Percentiles rank a stretch among this genome's conserved stretches.
phyloP scores from a whole-genome alignment of 257 asterid genomes.

The Verbena officinalis region DNA sequence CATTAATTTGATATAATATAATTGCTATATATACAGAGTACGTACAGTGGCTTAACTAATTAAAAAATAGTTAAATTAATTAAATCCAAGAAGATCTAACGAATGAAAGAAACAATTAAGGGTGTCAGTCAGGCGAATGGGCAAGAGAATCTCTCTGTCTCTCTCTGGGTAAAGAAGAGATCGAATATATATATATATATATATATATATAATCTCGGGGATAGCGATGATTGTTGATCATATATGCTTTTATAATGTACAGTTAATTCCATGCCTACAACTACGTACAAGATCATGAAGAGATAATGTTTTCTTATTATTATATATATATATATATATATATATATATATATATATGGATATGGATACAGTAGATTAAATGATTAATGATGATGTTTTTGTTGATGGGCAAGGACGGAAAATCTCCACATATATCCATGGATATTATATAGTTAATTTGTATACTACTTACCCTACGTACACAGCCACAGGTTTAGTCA shows the following conservation, averaged over 20 bases:
- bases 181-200: conserved; percentile 25
- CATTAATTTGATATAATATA: too few relatives aligned
- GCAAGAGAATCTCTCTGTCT: too few relatives aligned
- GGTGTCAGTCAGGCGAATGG: conserved; percentile 34
- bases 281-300: too few relatives aligned
- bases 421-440: conserved; percentile 24
- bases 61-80: not conserved
- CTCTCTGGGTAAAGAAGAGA: conserved; percentile 16
- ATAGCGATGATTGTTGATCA: conserved; percentile 5
- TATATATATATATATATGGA: not conserved
- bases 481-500: conserved; percentile 51
- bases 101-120: conserved; percentile 8
- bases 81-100: not conserved
- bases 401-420: conserved; percentile 19
- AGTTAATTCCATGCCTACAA: not conserved
- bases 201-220: too few relatives aligned
- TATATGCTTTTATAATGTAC: not conserved
- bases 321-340: not conserved
- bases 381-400: not conserved
- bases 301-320: too few relatives aligned
- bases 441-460: conserved; percentile 23
- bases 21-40: too few relatives aligned
- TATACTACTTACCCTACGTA: too few relatives aligned
- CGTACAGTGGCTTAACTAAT: too few relatives aligned
- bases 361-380: not conserved